Base-by-base conservation (phyloP, 768 basidiomycete species). In the Paxillus ammoniavirescens region DNA sequence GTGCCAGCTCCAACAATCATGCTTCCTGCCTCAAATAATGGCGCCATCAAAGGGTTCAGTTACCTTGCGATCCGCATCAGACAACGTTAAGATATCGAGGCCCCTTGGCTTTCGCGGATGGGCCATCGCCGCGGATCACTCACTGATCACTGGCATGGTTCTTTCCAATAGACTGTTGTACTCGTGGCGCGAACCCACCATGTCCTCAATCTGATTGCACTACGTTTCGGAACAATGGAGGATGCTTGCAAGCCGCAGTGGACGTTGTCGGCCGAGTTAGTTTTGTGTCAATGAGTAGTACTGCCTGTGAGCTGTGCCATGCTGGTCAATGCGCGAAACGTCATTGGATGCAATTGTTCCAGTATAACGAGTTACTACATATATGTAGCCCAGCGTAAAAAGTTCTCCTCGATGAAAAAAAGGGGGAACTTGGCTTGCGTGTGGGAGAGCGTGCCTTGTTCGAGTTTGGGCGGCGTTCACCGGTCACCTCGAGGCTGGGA, bases 41-140 rank as follows among this genome's bases (percentile, higher is more conserved):
- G 42, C 28, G 28, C 31, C 26, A 2, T 26, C 26, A 6, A 8
- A 31, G 31, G 8, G 2, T 30, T 9, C 30, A 21, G 64, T 67
- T 65, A 62, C 65, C 51, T 58, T 60, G 62, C 57, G 53, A 65
- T 65, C 43, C 33, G 30, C 57, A 65, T 65, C 64, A 66, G 48
- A 54, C 37, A 44, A 15, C 17, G 37, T 42, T 18, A 21, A 42
- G 47, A 37, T 13, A 4, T 26, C 26, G 26, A 38, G 49, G 46
- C 15, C 41, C 45, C 28, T 33, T 42, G 21, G 14, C 43, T 52
- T 40, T 37, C 1, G 38, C 49, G 45, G 28, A 47, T 54, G 52
- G 52, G 50, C 21, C 21, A 12, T 17, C 17, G 31, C 31, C 31
- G 31, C 46, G 33, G 46, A 47, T 47, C 33, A 23, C 33, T 47